Evolutionary conservation across 805 yeast species (phyloP), one percentile per base, ranked within the genome.

Genomic region (Candida yuanshanica): DNA sequence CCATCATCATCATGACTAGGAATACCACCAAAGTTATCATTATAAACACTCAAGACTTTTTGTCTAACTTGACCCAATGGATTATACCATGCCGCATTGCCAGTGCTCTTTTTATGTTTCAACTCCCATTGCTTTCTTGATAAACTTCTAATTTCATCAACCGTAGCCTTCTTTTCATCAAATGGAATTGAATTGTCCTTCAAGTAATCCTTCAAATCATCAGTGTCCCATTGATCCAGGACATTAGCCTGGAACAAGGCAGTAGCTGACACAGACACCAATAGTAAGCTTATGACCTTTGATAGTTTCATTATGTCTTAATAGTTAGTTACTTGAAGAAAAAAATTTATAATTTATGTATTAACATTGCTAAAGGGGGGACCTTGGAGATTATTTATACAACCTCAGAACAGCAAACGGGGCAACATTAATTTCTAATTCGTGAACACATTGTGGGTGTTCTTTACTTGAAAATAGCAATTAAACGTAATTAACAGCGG

Each of bases 161-260:
- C 23, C 2, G 55, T 48, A 13, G 49, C 43, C 34, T 46, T 49
- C 37, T 52, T 51, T 22, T 55, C 59, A 31, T 48, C 50, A 26
- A 42, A 53, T 0, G 49, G 21, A 25, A 55, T 36, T 7, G 49
- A 49, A 21, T 62, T 55, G 43, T 68, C 72, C 35, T 48, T 50
- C 18, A 66, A 48, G 38, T 60, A 68, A 14, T 60, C 59, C 20
- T 53, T 50, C 25, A 66, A 44, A 43, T 68, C 72, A 16, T 52
- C 46, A 24, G 46, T 40, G 11, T 65, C 58, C 70, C 70, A 66
- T 1, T 56, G 47, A 2, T 52, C 51, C 9, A 50, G 20, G 16
- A 48, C 34, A n/a, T 37, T 39, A 10, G 44, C 18, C 7, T 44
- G 37, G 38, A 45, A 46, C 7, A 50, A 29, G n/a, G 45, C 41